These are phyloP conservation scores for Ajuga chamaepitys DNA, from an alignment of 257 asterid species.

Conservation along the genomic window DNA sequence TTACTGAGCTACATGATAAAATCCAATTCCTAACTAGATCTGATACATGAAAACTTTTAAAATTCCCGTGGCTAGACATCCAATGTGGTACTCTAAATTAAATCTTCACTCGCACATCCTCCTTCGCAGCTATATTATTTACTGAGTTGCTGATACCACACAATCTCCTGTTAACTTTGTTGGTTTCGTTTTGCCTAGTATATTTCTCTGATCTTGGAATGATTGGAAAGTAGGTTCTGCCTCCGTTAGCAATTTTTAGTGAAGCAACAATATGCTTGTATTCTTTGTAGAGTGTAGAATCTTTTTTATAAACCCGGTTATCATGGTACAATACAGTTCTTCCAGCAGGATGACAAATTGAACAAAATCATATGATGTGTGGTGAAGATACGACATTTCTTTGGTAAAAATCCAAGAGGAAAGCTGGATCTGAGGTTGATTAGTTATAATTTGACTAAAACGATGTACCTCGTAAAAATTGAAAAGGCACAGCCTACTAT, in stretches of 20 bases:
- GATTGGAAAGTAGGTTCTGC: background rate
- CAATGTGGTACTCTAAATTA: too few species aligned
- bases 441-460: background rate
- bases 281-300: background rate
- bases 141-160: background rate
- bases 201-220: too few species aligned
- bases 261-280: too few species aligned
- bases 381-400: background rate
- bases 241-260: too few species aligned
- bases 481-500: background rate
- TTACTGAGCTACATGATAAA: too few species aligned
- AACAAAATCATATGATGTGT: background rate
- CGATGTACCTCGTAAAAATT: background rate
- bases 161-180: background rate
- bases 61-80: too few species aligned
- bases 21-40: too few species aligned
- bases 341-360: constrained; percentile 4
- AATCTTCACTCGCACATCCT: too few species aligned
- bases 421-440: background rate
- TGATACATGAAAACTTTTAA: too few species aligned
- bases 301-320: background rate
- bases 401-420: background rate
- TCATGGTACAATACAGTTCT: background rate
- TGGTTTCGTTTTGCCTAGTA: background rate
- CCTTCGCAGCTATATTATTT: background rate